phyloP scores from a whole-genome alignment of 345 rosid genomes.

The Durio zibethinus region DNA sequence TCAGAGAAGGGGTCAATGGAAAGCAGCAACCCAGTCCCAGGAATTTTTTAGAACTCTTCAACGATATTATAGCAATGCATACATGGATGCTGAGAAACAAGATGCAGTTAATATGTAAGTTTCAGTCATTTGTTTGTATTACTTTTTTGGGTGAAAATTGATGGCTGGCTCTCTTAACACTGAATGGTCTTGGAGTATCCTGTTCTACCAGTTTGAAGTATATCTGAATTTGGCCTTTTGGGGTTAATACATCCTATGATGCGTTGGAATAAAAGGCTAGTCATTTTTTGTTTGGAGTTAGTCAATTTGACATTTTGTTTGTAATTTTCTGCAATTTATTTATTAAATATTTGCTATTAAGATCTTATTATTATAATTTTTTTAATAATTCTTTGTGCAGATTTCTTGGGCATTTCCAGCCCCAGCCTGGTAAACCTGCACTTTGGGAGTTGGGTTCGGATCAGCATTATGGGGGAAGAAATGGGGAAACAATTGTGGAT shows the following conservation, averaged over 20 bases:
- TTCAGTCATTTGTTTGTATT: conserved; percentile 15
- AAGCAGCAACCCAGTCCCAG: conserved; percentile 95
- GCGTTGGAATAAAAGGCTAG: not conserved
- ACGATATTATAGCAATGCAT: conserved; percentile 91
- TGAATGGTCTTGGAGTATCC: not conserved
- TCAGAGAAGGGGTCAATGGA: conserved; percentile 96
- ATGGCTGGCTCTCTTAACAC: not conserved
- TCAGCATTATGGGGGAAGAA: conserved; percentile 47
- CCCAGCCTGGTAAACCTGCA: conserved; percentile 65
- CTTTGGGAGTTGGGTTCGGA: conserved; percentile 79
- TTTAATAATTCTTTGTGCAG: conserved; percentile 38
- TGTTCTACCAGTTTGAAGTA: not conserved
- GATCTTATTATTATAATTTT: not conserved
- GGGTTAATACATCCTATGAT: not conserved
- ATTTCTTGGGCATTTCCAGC: conserved; percentile 90
- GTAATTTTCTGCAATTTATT: conserved; percentile 7
- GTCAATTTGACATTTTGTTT: not conserved
- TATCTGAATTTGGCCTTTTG: not conserved
- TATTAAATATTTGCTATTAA: conserved; percentile 1
- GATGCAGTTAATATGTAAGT: conserved; percentile 90
- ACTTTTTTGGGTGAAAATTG: not conserved
- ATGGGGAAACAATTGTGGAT: conserved; percentile 51
- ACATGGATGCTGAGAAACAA: conserved; percentile 93
- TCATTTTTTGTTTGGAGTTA: not conserved
- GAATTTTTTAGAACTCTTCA: conserved; percentile 97